A percentile compares a stretch with the other conserved stretches of the same genome.
These are phyloP conservation scores for Ceriops tagal DNA, from an alignment of 345 rosid species.

Conservation along the genomic window DNA sequence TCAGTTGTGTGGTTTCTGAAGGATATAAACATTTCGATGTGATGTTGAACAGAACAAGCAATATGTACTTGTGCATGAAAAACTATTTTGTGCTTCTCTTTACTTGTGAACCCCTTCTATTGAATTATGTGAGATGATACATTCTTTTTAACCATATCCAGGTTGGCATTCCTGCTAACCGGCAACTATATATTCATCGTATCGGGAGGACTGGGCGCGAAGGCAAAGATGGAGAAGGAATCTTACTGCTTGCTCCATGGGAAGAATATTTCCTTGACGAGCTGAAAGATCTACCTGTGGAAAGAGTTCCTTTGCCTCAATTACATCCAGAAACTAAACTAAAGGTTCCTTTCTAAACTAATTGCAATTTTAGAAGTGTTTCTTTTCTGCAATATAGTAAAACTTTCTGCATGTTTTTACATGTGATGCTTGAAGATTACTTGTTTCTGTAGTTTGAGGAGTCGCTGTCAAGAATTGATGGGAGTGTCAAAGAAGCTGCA, in stretches of 20 bases:
- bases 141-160: constrained; percentile 25
- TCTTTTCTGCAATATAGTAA: not conserved
- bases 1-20: too few species aligned
- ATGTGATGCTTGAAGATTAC: constrained; percentile 5
- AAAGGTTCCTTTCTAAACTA: constrained; percentile 44
- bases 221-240: constrained; percentile 83
- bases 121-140: constrained; percentile 6
- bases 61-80: not conserved
- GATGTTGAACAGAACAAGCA: not conserved
- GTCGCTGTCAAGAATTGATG: constrained; percentile 67
- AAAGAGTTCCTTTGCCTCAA: constrained; percentile 50
- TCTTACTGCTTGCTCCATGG: constrained; percentile 90
- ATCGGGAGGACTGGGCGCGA: constrained; percentile 90
- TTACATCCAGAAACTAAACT: constrained; percentile 51
- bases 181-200: constrained; percentile 85
- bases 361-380: not conserved
- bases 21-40: not conserved
- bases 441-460: constrained; percentile 53
- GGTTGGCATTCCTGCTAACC: constrained; percentile 77
- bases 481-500: constrained; percentile 83
- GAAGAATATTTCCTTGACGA: constrained; percentile 85
- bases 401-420: not conserved
- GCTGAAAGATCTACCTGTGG: constrained; percentile 75
- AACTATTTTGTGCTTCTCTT: not conserved
- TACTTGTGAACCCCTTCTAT: not conserved